Conservation (phyloP, 352 stramenopile species). For the Phytopythium oedochilum region DNA sequence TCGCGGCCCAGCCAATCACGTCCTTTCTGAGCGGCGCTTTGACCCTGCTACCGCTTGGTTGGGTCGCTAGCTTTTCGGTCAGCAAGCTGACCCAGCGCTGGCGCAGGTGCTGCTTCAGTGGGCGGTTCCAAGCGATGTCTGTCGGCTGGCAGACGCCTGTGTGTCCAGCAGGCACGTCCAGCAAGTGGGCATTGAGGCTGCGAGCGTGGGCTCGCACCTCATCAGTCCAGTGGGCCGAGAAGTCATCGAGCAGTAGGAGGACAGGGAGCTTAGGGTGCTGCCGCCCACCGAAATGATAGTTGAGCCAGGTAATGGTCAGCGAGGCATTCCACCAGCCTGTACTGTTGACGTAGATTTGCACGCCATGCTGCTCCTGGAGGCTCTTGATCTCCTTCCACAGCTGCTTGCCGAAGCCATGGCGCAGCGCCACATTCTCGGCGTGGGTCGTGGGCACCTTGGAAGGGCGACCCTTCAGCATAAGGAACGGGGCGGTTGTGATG, state of each 20-base stretch:
- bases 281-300: conserved; percentile 12
- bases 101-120: not conserved
- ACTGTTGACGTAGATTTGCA: conserved; percentile 21
- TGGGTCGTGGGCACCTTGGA: not conserved
- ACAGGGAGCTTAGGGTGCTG: not conserved
- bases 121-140: conserved; percentile 11
- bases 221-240: conserved; percentile 9
- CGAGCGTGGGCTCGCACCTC: conserved; percentile 9
- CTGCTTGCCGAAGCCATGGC: conserved; percentile 12
- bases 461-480: conserved; percentile 20
- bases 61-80: not conserved
- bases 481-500: no score
- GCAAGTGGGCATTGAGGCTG: conserved; percentile 14
- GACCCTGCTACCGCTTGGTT: not conserved
- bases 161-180: conserved; percentile 8
- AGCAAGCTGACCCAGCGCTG: not conserved
- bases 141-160: conserved; percentile 9
- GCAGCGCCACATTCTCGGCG: conserved; percentile 6
- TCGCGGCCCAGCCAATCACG: not conserved
- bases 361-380: conserved; percentile 6
- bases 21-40: not conserved
- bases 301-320: conserved; percentile 7
- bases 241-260: conserved; percentile 7
- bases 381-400: conserved; percentile 12
- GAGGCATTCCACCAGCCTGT: conserved; percentile 26